Evolutionary conservation across 805 yeast genomes (phyloP), one percentile per base, ranked within the genome.

Genomic region (Candida adriatica): DNA sequence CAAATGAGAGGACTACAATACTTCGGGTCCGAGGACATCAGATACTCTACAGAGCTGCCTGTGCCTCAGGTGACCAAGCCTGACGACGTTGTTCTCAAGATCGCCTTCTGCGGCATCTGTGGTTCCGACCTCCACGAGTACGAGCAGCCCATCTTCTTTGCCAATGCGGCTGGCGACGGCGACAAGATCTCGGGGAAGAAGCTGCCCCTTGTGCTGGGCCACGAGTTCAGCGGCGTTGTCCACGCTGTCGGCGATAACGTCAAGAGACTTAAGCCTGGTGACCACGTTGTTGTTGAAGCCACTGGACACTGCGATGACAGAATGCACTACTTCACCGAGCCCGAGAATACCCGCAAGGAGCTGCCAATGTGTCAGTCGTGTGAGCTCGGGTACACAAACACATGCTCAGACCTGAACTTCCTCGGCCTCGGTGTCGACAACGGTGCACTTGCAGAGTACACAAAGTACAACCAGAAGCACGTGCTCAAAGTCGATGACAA

Each of bases 61-160:
- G 59, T 56, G 26, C 74, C 74, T 8, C 30, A 35, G 17, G 54
- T 61, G 19, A 38, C 46, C 3, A 48, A 53, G 13, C 55, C 56
- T 5, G 64, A 64, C 27, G 73, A 68, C 33, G 58, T 68, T 21
- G 53, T 66, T n/a, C 38, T 69, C 16, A 63, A 61, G 26, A 57
- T 69, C 13, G 59, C 64, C 10, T 70, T 55, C 46, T 72, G 79
- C 43, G 82, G 82, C 24, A 48, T 59, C 27, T 75, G 81, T 46
- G 81, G 82, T 20, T 60, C 77, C 0, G 82, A 75, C 49, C 52
- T 75, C 13, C 80, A 75, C 41, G 75, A 78, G 50, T 76, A 61
- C 41, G 56, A 63, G 29, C 75, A 69, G 16, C 84, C 80, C 2
- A 80, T 81, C 13, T 71, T 73, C 34, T 73, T 76, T 40, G 68